These are phyloP conservation scores for Pseudogymnoascus sp. DNA, from an alignment of 2,329 filamentous ascomycete species.

Conservation along the genomic window DNA sequence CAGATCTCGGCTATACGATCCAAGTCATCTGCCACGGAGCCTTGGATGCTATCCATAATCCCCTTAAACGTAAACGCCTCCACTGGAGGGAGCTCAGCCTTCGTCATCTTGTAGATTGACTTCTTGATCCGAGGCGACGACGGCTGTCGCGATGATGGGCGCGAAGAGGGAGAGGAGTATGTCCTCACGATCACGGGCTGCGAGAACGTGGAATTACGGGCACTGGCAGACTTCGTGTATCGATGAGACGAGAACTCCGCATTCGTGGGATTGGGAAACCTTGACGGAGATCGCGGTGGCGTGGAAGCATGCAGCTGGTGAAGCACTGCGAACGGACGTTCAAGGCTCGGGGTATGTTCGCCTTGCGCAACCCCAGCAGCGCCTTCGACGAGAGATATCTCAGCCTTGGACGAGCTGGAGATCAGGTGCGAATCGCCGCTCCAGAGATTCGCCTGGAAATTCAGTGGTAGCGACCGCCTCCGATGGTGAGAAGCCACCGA, in stretches of 20 bases:
- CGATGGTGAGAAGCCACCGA: slow-evolving; percentile 8
- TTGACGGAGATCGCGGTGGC: slow-evolving; percentile 4
- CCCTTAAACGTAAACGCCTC: slow-evolving; percentile 61
- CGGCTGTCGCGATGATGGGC: slow-evolving; percentile 24
- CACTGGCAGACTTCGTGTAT: slow-evolving; percentile 50
- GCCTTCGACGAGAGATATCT: slow-evolving; percentile 5
- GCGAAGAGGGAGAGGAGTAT: slow-evolving; percentile 44
- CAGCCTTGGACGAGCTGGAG: not conserved
- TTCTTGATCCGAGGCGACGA: slow-evolving; percentile 18
- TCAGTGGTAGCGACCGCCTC: slow-evolving; percentile 4
- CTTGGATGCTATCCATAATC: slow-evolving; percentile 51
- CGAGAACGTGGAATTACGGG: slow-evolving; percentile 51
- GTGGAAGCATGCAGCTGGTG: slow-evolving; percentile 5
- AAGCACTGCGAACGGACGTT: slow-evolving; percentile 5
- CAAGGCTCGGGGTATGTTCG: not conserved
- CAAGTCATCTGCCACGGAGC: slow-evolving; percentile 47
- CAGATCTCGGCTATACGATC: slow-evolving; percentile 63
- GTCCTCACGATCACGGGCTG: slow-evolving; percentile 61
- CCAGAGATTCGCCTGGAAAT: slow-evolving; percentile 1
- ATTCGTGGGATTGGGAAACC: not conserved
- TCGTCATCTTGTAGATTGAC: slow-evolving; percentile 21
- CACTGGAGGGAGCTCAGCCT: slow-evolving; percentile 49
- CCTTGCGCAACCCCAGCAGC: slow-evolving; percentile 3
- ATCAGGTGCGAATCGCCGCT: not conserved
- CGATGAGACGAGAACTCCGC: slow-evolving; percentile 35